A percentile compares a stretch with the other conserved stretches of the same genome.
These are phyloP conservation scores for Casuarina cunninghamiana DNA, from an alignment of 306 rosid genomes.

Conservation along the genomic window DNA sequence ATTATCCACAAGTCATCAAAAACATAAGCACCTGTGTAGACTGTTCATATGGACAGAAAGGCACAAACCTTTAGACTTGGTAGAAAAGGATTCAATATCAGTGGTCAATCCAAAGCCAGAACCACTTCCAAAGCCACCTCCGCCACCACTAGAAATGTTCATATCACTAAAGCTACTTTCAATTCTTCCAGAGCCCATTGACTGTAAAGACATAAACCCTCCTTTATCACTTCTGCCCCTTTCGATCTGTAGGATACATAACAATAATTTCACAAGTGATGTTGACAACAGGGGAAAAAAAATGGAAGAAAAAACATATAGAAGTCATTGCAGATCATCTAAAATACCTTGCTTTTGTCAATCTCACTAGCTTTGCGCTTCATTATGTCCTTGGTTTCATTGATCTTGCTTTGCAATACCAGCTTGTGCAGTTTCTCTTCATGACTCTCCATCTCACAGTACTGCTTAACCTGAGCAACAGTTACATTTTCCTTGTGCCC, in stretches of 20 bases:
- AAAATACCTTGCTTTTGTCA: constrained; percentile 95
- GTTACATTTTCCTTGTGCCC: constrained; percentile 93
- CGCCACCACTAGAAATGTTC: constrained; percentile 75
- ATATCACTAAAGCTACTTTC: constrained; percentile 73
- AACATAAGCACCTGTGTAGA: constrained; percentile 13
- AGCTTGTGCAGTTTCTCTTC: constrained; percentile 97
- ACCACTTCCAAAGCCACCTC: constrained; percentile 88
- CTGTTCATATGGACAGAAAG: constrained; percentile 18
- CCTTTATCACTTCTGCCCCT: constrained; percentile 89
- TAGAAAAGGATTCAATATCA: constrained; percentile 73
- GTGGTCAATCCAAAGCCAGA: constrained; percentile 72
- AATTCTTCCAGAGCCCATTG: constrained; percentile 92
- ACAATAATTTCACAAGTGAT: constrained; percentile 12
- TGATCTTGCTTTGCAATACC: constrained; percentile 89
- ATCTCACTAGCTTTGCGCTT: constrained; percentile 97
- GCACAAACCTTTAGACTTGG: constrained; percentile 79
- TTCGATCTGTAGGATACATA: constrained; percentile 65
- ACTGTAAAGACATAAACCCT: constrained; percentile 72
- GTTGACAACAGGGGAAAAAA: constrained; percentile 8
- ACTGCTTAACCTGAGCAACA: constrained; percentile 87
- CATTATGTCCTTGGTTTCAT: constrained; percentile 96
- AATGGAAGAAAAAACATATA: not conserved
- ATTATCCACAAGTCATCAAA: constrained; percentile 16
- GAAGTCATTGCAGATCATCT: constrained; percentile 9
- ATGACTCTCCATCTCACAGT: constrained; percentile 96